Percentiles rank a stretch among this genome's conserved stretches.
Conservation (phyloP, 1,284 basidiomycete species). For the Neonothopanus nambi region DNA sequence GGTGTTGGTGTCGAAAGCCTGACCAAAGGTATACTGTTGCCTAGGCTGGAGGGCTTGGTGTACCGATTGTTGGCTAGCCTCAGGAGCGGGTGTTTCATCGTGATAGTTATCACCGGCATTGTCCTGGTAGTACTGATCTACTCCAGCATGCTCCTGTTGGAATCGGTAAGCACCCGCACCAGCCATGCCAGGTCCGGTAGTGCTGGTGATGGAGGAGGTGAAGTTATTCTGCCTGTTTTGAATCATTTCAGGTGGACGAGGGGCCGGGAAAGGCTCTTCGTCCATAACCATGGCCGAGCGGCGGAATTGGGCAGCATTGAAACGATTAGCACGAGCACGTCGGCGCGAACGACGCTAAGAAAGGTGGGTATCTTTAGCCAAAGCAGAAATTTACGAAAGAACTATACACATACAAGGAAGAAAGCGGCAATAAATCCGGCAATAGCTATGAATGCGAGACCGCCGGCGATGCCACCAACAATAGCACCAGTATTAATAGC, state of each 20-base stretch:
- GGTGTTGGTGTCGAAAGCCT: slow-evolving; percentile 13
- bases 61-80: slow-evolving; percentile 2
- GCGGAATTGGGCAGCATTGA: slow-evolving; percentile 21
- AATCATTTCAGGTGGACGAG: slow-evolving; percentile 13
- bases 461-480: slow-evolving; percentile 19
- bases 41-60: slow-evolving; percentile 32
- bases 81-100: slow-evolving; percentile 16
- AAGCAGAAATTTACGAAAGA: too few species aligned
- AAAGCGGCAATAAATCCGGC: slow-evolving; percentile 12
- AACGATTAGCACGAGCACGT: slow-evolving; percentile 5
- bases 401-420: slow-evolving; percentile 16
- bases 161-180: slow-evolving; percentile 32
- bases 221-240: slow-evolving; percentile 21
- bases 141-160: slow-evolving; percentile 5
- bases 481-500: slow-evolving; percentile 20
- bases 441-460: slow-evolving; percentile 14
- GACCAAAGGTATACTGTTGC: slow-evolving; percentile 41
- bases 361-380: not conserved
- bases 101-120: slow-evolving; percentile 3
- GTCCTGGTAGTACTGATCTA: slow-evolving; percentile 3
- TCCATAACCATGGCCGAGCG: slow-evolving; percentile 22
- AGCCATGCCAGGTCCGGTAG: slow-evolving; percentile 31
- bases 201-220: slow-evolving; percentile 36
- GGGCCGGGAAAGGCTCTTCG: slow-evolving; percentile 3
- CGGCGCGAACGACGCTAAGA: slow-evolving; percentile 16